phyloP scores from a whole-genome alignment of 768 basidiomycete genomes.

The Sutorius australiensis region DNA sequence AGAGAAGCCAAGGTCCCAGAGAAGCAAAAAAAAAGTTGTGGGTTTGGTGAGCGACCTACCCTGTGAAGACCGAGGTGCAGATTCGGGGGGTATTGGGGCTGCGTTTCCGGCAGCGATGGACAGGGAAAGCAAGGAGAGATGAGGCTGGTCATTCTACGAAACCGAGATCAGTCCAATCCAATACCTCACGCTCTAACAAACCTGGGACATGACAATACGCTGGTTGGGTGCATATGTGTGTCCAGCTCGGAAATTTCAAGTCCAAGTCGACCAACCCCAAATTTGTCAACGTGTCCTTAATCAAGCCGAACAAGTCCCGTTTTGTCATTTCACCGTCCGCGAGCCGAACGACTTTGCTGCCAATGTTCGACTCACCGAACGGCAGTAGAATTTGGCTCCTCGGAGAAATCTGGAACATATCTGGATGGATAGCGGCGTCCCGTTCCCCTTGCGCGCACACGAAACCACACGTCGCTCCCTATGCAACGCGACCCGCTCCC shows the following conservation, averaged over 20 bases:
- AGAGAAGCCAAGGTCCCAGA: not conserved
- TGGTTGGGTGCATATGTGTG: constrained; percentile 11
- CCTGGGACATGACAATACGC: constrained; percentile 22
- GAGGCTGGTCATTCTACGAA: constrained; percentile 10
- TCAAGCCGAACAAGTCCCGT: constrained; percentile 11
- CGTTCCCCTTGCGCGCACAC: not conserved
- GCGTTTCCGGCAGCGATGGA: constrained; percentile 58
- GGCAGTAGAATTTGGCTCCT: not conserved
- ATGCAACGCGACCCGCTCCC: not conserved
- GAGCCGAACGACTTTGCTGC: too few species aligned
- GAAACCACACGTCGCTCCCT: not conserved
- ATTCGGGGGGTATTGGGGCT: constrained; percentile 40
- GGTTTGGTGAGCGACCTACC: constrained; percentile 9
- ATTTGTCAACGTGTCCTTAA: constrained; percentile 14
- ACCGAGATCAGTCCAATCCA: not conserved
- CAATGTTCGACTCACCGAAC: too few species aligned
- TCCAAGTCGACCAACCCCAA: constrained; percentile 16
- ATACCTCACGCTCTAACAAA: not conserved
- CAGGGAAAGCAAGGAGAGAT: constrained; percentile 59
- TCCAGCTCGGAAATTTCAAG: constrained; percentile 20
- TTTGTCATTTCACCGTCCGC: not conserved
- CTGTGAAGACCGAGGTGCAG: constrained; percentile 12
- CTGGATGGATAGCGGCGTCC: not conserved
- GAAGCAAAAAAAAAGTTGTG: not conserved
- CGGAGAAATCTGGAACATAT: not conserved